Evolutionary conservation across 1,284 basidiomycete genomes (phyloP).

Genomic region (Austroboletus novae-zelandiae): DNA sequence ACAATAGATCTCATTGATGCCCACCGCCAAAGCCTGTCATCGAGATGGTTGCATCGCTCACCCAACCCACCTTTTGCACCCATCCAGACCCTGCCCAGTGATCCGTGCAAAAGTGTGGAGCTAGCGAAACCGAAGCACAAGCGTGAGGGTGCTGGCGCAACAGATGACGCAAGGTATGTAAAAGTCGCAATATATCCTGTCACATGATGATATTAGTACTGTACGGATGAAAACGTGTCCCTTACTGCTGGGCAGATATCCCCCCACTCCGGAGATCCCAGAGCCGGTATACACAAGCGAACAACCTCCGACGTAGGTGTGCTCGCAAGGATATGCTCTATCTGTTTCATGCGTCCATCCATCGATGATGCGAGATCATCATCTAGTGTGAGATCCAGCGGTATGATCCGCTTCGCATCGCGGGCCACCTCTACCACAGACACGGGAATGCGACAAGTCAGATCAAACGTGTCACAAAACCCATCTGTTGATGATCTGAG

Average conservation of each 20-base stretch:
- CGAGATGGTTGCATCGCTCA: constrained; percentile 72
- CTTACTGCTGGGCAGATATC: constrained; percentile 54
- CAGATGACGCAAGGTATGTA: constrained; percentile 63
- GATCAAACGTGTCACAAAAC: constrained; percentile 72
- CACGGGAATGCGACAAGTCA: constrained; percentile 58
- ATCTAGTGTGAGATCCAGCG: constrained; percentile 26
- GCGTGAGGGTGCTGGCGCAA: constrained; percentile 55
- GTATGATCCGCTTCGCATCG: constrained; percentile 36
- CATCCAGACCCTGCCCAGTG: constrained; percentile 63
- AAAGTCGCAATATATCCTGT: constrained; percentile 69
- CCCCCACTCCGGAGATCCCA: constrained; percentile 77
- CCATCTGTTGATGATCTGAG: constrained; percentile 52
- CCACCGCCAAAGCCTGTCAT: constrained; percentile 79
- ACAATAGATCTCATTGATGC: constrained; percentile 25
- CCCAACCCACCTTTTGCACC: constrained; percentile 77
- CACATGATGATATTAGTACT: constrained; percentile 5
- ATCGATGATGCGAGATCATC: constrained; percentile 7
- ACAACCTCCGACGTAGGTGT: constrained; percentile 37
- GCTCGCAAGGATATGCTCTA: constrained; percentile 21
- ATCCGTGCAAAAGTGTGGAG: constrained; percentile 56
- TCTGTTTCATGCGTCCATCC: constrained; percentile 11
- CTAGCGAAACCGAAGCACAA: constrained; percentile 69
- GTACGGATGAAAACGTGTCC: constrained; percentile 1
- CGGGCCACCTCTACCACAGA: constrained; percentile 45
- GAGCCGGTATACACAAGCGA: constrained; percentile 65